Percentiles rank a stretch among this genome's conserved stretches.
Conservation (phyloP, 805 yeast species). For the Novakomyces olei region DNA sequence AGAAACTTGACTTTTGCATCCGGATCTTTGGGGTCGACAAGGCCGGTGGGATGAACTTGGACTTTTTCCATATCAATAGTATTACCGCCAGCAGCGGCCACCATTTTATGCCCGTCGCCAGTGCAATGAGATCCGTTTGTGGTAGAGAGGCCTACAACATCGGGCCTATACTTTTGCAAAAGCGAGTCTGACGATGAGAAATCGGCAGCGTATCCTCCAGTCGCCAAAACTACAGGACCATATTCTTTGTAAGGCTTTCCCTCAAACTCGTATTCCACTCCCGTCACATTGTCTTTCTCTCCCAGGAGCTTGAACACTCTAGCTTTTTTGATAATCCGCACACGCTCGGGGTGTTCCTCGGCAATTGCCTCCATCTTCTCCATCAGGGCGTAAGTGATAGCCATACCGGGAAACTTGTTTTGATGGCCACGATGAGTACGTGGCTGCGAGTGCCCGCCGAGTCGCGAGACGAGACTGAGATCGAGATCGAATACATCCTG, state of each 20-base stretch:
- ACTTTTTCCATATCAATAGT: slow-evolving; percentile 44
- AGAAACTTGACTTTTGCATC: slow-evolving; percentile 28
- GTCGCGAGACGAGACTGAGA: slow-evolving; percentile 42
- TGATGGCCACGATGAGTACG: slow-evolving; percentile 66
- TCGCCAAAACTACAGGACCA: slow-evolving; percentile 41
- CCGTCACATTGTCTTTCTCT: slow-evolving; percentile 17
- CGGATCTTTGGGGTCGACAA: slow-evolving; percentile 33
- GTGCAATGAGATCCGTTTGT: slow-evolving; percentile 43
- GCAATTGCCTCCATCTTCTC: slow-evolving; percentile 28
- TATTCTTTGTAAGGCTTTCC: slow-evolving; percentile 13
- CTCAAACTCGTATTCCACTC: slow-evolving; percentile 21
- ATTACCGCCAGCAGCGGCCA: slow-evolving; percentile 28
- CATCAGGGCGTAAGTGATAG: slow-evolving; percentile 33
- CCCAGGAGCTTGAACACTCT: slow-evolving; percentile 24
- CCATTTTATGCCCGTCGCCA: slow-evolving; percentile 39
- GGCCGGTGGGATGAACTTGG: slow-evolving; percentile 49
- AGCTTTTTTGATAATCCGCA: slow-evolving; percentile 20
- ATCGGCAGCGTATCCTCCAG: slow-evolving; percentile 51
- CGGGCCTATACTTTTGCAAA: slow-evolving; percentile 35
- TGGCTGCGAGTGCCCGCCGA: slow-evolving; percentile 65
- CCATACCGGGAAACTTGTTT: slow-evolving; percentile 42
- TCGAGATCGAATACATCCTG: slow-evolving; percentile 39
- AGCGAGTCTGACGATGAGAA: slow-evolving; percentile 29
- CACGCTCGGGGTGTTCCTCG: slow-evolving; percentile 23
- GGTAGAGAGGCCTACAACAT: slow-evolving; percentile 31